Evolutionary conservation across 371 early-diverging fungal species (phyloP), one percentile per base, ranked within the genome.

Genomic region (Mortierella sp.): DNA sequence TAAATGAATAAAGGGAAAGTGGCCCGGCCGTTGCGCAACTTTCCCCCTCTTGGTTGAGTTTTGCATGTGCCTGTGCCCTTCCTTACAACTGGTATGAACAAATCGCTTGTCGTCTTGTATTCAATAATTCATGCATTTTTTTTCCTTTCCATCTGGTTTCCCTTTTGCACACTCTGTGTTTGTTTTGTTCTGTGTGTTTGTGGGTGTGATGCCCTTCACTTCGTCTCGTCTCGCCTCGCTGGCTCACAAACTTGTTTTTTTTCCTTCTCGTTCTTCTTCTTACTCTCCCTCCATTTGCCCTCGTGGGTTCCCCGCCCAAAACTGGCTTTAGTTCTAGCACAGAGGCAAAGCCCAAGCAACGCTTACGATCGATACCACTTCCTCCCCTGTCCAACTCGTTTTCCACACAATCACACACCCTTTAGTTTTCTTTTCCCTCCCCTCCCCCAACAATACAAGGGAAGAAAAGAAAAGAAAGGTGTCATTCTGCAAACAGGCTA

Each of bases 221-320:
- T 65, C 21, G 19, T 19, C 65, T 65, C 65, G 24, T 6, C 65
- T 60, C 63, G 60, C 31, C n/a, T 26, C 28, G 34, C 60, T 31
- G 28, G 63, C 63, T 63, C 63, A 34, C 63, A 60, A 13, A 16
- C 28, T 14, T 60, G 16, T 19, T 13, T 21, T 21, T 31, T 60
- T 31, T 4, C 63, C 19, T 19, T 31, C 68, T 19, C 44, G 34
- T 24, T 19, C 38, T 68, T 42, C 44, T 2, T 58, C n/a, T 31
- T 60, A 16, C 14, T 16, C 31, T 58, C 28, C 13, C 24, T 54
- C 24, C 21, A 7, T 28, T 28, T 65, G n/a, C 24, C 68, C 42
- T 65, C 68, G 68, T 68, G 68, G 68, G 68, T 68, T 68, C 11
- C 68, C 68, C 42, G 24, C 24, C 38, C 68, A 34, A 65, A 16